These are phyloP conservation scores for Allium sativum DNA, from an alignment of 106 monocot species.

Conservation along the genomic window DNA sequence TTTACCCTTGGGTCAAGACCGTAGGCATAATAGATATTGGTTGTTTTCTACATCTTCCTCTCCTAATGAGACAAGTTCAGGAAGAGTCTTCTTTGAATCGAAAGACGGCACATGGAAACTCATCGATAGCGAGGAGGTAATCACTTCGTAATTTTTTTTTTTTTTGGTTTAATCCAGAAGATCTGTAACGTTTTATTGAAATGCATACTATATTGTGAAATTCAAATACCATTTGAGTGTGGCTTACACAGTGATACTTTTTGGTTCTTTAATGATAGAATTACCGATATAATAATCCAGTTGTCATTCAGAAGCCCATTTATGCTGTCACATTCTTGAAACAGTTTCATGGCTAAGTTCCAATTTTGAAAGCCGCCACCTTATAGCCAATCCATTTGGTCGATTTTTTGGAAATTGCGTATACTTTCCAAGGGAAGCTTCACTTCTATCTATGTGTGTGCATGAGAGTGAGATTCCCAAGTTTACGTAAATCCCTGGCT, in stretches of 20 bases:
- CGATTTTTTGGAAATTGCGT: too few relatives aligned
- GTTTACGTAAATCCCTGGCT: background rate
- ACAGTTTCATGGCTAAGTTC: too few relatives aligned
- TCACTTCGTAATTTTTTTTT: background rate
- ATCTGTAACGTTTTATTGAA: background rate
- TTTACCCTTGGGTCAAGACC: conserved; percentile 90
- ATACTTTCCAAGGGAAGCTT: too few relatives aligned
- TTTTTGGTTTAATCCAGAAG: background rate
- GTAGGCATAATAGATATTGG: conserved; percentile 94
- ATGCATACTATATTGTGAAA: background rate
- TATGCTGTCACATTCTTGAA: too few relatives aligned
- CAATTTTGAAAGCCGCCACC: too few relatives aligned
- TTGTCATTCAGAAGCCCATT: too few relatives aligned
- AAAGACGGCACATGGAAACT: conserved; percentile 83
- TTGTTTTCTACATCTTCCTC: conserved; percentile 85
- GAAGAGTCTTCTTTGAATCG: conserved; percentile 94
- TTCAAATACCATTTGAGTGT: too few relatives aligned
- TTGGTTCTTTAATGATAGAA: too few relatives aligned
- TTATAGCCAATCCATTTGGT: too few relatives aligned
- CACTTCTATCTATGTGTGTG: too few relatives aligned
- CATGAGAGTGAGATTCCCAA: background rate
- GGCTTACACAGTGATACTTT: too few relatives aligned
- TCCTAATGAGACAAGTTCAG: conserved; percentile 77
- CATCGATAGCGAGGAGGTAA: conserved; percentile 96
- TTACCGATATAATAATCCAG: too few relatives aligned